Conservation (phyloP, 1,139 yeast species). For the Candida sp. region DNA sequence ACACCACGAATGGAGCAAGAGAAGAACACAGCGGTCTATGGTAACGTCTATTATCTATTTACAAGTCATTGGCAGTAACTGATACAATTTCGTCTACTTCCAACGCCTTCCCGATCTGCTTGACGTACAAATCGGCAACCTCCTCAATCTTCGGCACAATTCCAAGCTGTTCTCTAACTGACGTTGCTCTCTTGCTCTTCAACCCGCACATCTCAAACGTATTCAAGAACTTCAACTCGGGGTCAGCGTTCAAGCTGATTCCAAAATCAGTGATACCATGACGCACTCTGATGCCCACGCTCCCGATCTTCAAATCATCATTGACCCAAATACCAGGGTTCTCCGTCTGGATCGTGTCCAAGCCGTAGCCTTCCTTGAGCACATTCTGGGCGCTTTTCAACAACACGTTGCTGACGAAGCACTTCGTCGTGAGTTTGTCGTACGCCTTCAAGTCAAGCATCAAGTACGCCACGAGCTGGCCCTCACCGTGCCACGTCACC, state of each 20-base stretch:
- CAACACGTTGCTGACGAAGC: constrained; percentile 72
- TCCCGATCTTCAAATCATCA: constrained; percentile 71
- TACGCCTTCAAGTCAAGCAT: constrained; percentile 75
- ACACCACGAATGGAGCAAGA: too few relatives aligned
- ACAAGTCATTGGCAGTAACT: constrained; percentile 32
- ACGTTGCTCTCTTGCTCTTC: constrained; percentile 53
- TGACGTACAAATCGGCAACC: constrained; percentile 55
- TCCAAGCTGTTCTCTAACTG: constrained; percentile 27
- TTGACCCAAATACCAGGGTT: constrained; percentile 90
- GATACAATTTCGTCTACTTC: constrained; percentile 52
- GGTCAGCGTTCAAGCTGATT: constrained; percentile 75
- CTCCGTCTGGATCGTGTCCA: constrained; percentile 54
- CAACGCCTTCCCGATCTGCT: constrained; percentile 53
- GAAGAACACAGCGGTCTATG: neutral
- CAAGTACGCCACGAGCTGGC: constrained; percentile 89
- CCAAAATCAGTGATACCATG: constrained; percentile 92
- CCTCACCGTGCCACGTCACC: constrained; percentile 96
- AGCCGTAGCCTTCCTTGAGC: constrained; percentile 45
- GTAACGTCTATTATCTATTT: neutral
- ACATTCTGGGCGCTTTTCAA: constrained; percentile 67
- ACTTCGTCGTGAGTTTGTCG: constrained; percentile 63
- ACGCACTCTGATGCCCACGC: constrained; percentile 88
- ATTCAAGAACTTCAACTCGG: constrained; percentile 76
- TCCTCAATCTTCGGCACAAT: constrained; percentile 33
- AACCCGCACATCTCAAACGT: constrained; percentile 87